phyloP scores from a whole-genome alignment of 2,329 filamentous ascomycete genomes.

The Thelonectria blattea region DNA sequence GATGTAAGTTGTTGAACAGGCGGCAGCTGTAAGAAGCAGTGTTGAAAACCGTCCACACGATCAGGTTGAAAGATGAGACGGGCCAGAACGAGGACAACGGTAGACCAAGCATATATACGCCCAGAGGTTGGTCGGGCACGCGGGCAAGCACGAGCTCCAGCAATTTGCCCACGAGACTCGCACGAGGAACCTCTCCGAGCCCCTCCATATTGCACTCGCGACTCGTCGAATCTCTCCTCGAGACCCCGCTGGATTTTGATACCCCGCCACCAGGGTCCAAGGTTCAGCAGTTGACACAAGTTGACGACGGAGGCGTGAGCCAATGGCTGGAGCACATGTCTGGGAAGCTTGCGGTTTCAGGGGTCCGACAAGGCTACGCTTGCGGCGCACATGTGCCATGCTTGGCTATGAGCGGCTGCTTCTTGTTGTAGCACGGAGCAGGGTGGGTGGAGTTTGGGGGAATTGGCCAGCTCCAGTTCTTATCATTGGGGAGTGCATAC shows the following conservation, averaged over 20 bases:
- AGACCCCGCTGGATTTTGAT: constrained; percentile 33
- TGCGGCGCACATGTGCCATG: constrained; percentile 35
- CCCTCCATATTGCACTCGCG: constrained; percentile 25
- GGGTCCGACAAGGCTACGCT: constrained; percentile 33
- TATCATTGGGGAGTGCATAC: constrained; percentile 20
- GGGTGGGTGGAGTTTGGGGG: constrained; percentile 32
- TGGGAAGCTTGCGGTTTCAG: constrained; percentile 34
- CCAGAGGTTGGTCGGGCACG: constrained; percentile 6
- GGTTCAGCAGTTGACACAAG: constrained; percentile 3
- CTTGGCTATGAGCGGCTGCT: constrained; percentile 33
- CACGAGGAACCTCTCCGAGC: constrained; percentile 19
- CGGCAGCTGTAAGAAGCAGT: constrained; percentile 35
- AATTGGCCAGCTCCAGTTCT: constrained; percentile 12
- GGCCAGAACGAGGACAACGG: constrained; percentile 21
- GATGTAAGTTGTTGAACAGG: constrained; percentile 36
- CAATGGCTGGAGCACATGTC: constrained; percentile 54
- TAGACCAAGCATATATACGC: constrained; percentile 33
- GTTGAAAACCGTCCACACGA: constrained; percentile 43
- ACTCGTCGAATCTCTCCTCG: constrained; percentile 28
- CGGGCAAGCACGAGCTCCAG: constrained; percentile 2
- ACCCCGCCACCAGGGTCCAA: constrained; percentile 34
- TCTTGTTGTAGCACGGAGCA: constrained; percentile 18
- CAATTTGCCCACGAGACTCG: constrained; percentile 18
- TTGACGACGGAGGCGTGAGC: constrained; percentile 38
- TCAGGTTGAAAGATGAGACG: constrained; percentile 35